Evolutionary conservation across 441 rosid genomes (phyloP).

Genomic region (Francoa sonchifolia): DNA sequence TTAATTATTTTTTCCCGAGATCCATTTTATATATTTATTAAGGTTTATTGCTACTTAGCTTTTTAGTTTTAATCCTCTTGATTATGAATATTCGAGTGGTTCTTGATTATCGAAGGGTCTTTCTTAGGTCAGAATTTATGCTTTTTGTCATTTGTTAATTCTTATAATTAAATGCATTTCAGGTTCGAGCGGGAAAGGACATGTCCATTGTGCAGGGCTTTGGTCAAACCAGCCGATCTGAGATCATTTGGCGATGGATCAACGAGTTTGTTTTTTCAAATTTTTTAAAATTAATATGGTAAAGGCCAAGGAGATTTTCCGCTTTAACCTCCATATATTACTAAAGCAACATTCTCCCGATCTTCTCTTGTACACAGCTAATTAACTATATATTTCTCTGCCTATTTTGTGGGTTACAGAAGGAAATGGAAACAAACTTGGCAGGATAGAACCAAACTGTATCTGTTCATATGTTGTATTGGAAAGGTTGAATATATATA

Average conservation of each 20-base stretch:
- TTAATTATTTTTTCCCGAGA: no score
- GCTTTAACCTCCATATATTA: slow-evolving; percentile 11
- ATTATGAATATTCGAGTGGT: no score
- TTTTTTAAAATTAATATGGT: slow-evolving; percentile 24
- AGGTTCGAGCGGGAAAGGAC: slow-evolving; percentile 80
- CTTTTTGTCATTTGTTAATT: background rate
- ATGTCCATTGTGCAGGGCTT: slow-evolving; percentile 61
- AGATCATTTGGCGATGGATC: slow-evolving; percentile 68
- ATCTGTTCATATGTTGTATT: slow-evolving; percentile 18
- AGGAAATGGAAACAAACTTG: slow-evolving; percentile 13
- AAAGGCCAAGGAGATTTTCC: slow-evolving; percentile 15
- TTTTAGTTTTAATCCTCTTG: no score
- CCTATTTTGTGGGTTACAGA: slow-evolving; percentile 8
- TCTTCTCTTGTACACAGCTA: slow-evolving; percentile 15
- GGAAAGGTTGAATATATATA: slow-evolving; percentile 19
- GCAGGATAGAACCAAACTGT: slow-evolving; percentile 17
- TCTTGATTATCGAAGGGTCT: no score
- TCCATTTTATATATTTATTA: no score
- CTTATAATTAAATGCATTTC: slow-evolving; percentile 13
- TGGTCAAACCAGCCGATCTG: slow-evolving; percentile 60
- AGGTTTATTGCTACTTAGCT: no score
- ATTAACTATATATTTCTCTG: slow-evolving; percentile 14
- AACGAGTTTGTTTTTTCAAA: slow-evolving; percentile 58
- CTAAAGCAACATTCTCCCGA: slow-evolving; percentile 11
- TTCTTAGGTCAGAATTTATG: no score